Evolutionary conservation across 306 rosid species (phyloP), one percentile per base, ranked within the genome.

Genomic region (Chamaecrista fasciculata): DNA sequence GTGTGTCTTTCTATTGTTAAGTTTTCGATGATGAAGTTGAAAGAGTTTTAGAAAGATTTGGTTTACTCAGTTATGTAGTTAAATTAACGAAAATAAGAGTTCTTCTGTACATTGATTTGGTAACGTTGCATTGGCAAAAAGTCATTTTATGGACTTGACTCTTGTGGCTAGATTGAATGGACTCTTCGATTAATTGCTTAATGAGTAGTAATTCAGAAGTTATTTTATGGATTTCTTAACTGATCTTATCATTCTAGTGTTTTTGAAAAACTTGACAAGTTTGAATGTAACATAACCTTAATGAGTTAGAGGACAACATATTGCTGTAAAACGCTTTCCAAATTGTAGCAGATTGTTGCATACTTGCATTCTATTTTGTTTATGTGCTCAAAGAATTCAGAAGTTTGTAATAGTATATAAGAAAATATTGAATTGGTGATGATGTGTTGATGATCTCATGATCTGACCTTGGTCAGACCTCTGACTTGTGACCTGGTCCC

Each of bases 381-480:
- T 8, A 24, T 29, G 7, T 16, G 25, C 16, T 31, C 43, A n/a
- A 58, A 3, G 42, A 29, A 10, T 8, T 31, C 3, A 16, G n/a
- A 2, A 57, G 0, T 51, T 51, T 23, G 15, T 9, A 1, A 52
- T 52, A 52, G 23, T 49, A 20, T 52, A 7, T 12, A 49, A 49
- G 7, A 7, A 49, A 9, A 2, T 49, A 24, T 52, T 52, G 18
- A 52, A 12, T 23, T 37, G 0, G 24, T 15, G 39, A 39, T 62
- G 6, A 11, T 36, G 47, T 59, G 34, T 39, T 33, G 69, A 47
- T 60, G 69, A 47, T 60, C 57, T 33, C 56, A 72, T 26, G 42
- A 23, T 51, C 44, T 15, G 34, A 50, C 72, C 72, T 48, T 67
- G 60, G 6, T 29, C 72, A 34, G 39, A 19, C 52, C 62, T 36